phyloP scores from a whole-genome alignment of 495 filamentous ascomycete species.

The Xylaria intraflava region DNA sequence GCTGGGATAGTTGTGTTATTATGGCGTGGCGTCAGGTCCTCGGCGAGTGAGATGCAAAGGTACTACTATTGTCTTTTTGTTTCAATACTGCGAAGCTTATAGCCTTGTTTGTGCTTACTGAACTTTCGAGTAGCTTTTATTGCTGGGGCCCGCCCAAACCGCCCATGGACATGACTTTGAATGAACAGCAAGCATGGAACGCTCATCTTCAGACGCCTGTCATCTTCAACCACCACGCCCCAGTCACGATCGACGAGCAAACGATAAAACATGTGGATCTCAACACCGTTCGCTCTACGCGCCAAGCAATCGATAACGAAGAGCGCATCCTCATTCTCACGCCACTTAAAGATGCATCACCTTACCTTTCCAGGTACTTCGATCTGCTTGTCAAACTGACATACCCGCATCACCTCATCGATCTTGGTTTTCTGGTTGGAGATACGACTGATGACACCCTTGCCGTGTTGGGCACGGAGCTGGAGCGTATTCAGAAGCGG shows the following conservation, averaged over 20 bases:
- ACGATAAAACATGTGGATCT: slow-evolving; percentile 76
- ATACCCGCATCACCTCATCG: slow-evolving; percentile 93
- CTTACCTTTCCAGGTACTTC: slow-evolving; percentile 80
- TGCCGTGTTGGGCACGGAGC: slow-evolving; percentile 68
- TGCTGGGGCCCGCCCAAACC: slow-evolving; percentile 92
- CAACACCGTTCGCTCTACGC: slow-evolving; percentile 77
- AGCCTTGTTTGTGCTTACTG: slow-evolving; percentile 18
- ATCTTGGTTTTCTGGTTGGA: slow-evolving; percentile 88
- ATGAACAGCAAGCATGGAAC: slow-evolving; percentile 86
- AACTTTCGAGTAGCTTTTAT: slow-evolving; percentile 63
- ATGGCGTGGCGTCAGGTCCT: slow-evolving; percentile 81
- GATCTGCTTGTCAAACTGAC: slow-evolving; percentile 83
- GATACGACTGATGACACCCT: slow-evolving; percentile 88
- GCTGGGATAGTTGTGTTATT: slow-evolving; percentile 70
- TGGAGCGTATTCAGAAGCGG: slow-evolving; percentile 81
- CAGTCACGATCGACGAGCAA: slow-evolving; percentile 71
- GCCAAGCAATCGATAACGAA: slow-evolving; percentile 65
- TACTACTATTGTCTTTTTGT: slow-evolving; percentile 30
- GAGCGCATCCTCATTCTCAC: slow-evolving; percentile 95
- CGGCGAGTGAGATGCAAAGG: slow-evolving; percentile 88
- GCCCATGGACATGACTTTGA: slow-evolving; percentile 86
- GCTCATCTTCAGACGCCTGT: slow-evolving; percentile 84
- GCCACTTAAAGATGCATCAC: slow-evolving; percentile 82
- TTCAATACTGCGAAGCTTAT: background rate
- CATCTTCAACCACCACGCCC: slow-evolving; percentile 89